Base-by-base conservation (phyloP, 2,329 filamentous ascomycete species). In the Sporothrix brunneoviolacea region DNA sequence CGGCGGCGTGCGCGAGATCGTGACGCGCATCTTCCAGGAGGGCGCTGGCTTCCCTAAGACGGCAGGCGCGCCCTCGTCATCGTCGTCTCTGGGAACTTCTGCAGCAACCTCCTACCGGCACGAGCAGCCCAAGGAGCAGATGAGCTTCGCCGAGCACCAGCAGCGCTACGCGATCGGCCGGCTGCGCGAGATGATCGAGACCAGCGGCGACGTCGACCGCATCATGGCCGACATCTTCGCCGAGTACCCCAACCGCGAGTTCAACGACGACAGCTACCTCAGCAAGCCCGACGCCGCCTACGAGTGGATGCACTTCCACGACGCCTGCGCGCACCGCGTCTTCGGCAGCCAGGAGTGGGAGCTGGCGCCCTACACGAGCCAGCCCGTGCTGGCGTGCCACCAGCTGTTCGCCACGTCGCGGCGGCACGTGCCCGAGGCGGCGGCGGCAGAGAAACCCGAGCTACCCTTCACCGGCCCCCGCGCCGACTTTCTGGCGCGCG, bases 241-340 rank as follows among this genome's bases (percentile, higher is more conserved):
- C 19, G 79, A 86, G 57, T 98, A 95, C 65, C 90, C 91, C 0
- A 82, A 81, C 37, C 87, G 90, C 59, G 83, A 90, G 18, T 98
- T 86, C 68, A 94, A 96, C 69, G 93, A 98, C 64, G 93, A 98
- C 66, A 86, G 84, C 1, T 85, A 88, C 58, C 81, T 98, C 28
- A 87, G 84, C 30, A 98, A 98, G 63, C 94, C 94, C 0, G 83
- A 85, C 57, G 72, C 79, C 64, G 88, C 88, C 1, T 95, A 95
- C 65, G 91, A 96, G 62, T 98, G 93, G 93, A 79, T 98, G 50
- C 76, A 94, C 65, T 97, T 98, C 67, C 88, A 96, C 66, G 93
- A 97, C 61, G 73, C 75, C 0, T 83, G 95, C 55, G 89, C 88
- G 21, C 83, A 84, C 1, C 82, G 84, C 35, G 77, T 97, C 1